These are phyloP conservation scores for Obelidium mucronatum DNA, from an alignment of 192 early-diverging fungal genomes.

Conservation along the genomic window DNA sequence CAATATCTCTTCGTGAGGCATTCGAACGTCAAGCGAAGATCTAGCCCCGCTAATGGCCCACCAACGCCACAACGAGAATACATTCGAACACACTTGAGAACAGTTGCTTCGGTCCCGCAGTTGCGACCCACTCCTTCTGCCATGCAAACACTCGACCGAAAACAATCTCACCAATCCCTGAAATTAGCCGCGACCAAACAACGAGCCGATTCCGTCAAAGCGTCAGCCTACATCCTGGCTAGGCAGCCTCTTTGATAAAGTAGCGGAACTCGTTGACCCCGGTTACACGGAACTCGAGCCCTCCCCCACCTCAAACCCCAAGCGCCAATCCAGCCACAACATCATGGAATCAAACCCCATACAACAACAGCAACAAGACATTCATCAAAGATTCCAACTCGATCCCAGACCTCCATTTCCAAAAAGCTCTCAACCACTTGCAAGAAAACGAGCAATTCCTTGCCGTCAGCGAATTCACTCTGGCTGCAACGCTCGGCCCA, in stretches of 20 bases:
- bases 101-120: too few species aligned
- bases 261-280: conserved; percentile 18
- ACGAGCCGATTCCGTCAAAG: background rate
- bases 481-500: conserved; percentile 33
- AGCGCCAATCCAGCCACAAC: background rate
- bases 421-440: background rate
- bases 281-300: background rate
- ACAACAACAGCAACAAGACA: background rate
- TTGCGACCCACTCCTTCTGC: too few species aligned
- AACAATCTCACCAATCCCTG: background rate
- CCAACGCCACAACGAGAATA: too few species aligned
- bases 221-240: conserved; percentile 11
- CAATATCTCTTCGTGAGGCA: too few species aligned
- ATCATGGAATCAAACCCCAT: background rate
- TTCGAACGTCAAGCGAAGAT: too few species aligned
- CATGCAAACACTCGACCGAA: too few species aligned
- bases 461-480: conserved; percentile 28
- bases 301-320: background rate
- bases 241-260: background rate
- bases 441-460: background rate
- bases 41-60: too few species aligned
- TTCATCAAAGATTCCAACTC: background rate
- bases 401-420: conserved; percentile 14
- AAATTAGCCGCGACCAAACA: background rate
- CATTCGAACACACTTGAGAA: too few species aligned